phyloP scores from a whole-genome alignment of 768 basidiomycete genomes.

The Russula vinacea region DNA sequence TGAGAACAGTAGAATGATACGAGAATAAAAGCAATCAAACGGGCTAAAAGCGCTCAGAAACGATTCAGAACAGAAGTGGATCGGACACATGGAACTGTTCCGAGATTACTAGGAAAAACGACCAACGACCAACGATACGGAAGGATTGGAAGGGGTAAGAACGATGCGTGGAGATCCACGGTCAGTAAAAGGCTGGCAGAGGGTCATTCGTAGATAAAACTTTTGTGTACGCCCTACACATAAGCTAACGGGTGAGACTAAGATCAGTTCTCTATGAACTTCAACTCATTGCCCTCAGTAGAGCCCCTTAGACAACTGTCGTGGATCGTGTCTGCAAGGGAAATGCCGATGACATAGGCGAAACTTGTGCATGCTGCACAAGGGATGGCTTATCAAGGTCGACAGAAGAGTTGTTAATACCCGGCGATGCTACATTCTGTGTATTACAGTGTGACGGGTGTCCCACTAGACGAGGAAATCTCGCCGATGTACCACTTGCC shows the following conservation, averaged over 20 bases:
- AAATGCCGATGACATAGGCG: conserved; percentile 84
- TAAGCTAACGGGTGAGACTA: neutral
- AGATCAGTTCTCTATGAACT: neutral
- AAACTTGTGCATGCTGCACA: conserved; percentile 49
- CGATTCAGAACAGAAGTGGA: conserved; percentile 22
- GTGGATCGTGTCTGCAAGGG: conserved; percentile 42
- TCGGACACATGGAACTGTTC: conserved; percentile 15
- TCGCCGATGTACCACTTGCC: too few relatives aligned
- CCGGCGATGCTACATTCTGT: conserved; percentile 45
- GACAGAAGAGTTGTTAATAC: conserved; percentile 29
- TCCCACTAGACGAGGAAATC: conserved; percentile 47
- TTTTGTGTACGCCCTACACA: neutral
- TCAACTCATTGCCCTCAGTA: neutral
- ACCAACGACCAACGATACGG: conserved; percentile 9
- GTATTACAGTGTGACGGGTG: conserved; percentile 46
- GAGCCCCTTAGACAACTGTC: conserved; percentile 23
- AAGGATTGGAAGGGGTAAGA: conserved; percentile 3
- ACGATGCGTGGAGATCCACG: conserved; percentile 2
- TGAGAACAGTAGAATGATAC: conserved; percentile 19
- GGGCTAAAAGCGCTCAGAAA: conserved; percentile 17
- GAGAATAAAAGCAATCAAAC: conserved; percentile 18
- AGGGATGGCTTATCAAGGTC: conserved; percentile 37
- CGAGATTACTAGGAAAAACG: conserved; percentile 9
- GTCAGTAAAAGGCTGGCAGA: neutral
- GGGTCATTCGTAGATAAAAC: neutral